These are phyloP conservation scores for Globisporangium nagaii DNA, from an alignment of 352 stramenopile genomes.

Conservation along the genomic window DNA sequence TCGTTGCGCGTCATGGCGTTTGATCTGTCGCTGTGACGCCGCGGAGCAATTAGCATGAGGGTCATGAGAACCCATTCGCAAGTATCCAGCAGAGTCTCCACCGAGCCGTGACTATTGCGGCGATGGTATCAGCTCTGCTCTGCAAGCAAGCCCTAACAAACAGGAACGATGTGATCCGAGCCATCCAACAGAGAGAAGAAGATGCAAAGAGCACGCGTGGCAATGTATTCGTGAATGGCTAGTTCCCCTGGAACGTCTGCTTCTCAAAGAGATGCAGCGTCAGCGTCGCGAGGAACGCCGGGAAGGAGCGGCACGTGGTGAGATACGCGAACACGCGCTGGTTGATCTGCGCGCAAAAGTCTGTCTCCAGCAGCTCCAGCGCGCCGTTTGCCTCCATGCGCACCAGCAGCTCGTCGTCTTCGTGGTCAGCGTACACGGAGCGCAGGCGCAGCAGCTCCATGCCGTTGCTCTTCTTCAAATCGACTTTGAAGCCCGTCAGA, in stretches of 20 bases:
- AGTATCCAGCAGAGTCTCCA: no score
- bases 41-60: no score
- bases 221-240: not conserved
- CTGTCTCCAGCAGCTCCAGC: constrained; percentile 80
- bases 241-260: constrained; percentile 83
- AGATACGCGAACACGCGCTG: constrained; percentile 62
- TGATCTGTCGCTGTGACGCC: no score
- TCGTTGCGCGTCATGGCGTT: no score
- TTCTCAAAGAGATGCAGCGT: constrained; percentile 89
- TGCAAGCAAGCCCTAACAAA: no score
- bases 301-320: constrained; percentile 82
- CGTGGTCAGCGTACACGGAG: constrained; percentile 80
- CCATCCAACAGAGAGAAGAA: no score
- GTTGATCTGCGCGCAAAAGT: constrained; percentile 68
- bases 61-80: no score
- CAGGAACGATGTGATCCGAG: no score
- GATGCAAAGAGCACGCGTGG: not conserved
- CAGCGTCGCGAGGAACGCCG: constrained; percentile 85
- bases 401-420: constrained; percentile 82
- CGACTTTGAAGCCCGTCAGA: constrained; percentile 86
- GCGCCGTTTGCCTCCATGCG: constrained; percentile 71
- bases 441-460: constrained; percentile 70
- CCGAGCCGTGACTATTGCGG: no score
- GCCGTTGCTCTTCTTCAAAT: constrained; percentile 77
- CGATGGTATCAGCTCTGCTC: no score